These are phyloP conservation scores for Zygnema cylindricum DNA, from an alignment of 139 green algal genomes.

Conservation along the genomic window DNA sequence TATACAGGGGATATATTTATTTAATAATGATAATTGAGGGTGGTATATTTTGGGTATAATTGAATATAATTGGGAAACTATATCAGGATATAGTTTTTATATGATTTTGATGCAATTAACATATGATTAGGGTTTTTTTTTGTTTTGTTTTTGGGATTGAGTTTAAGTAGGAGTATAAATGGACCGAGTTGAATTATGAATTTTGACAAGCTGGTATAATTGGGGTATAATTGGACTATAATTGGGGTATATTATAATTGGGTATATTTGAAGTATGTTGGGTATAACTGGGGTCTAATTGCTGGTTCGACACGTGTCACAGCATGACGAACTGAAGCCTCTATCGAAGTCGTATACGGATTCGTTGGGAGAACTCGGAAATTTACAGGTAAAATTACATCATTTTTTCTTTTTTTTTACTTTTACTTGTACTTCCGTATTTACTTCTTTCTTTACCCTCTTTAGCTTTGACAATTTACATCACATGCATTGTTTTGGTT, in stretches of 20 bases:
- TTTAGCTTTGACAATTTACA: too few relatives aligned
- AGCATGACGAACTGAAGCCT: conserved; percentile 54
- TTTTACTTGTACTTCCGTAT: too few relatives aligned
- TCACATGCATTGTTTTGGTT: too few relatives aligned
- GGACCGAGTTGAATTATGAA: too few relatives aligned
- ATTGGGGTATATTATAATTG: not conserved
- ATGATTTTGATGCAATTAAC: too few relatives aligned
- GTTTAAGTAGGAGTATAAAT: not conserved
- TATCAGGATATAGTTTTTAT: not conserved
- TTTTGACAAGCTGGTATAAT: not conserved
- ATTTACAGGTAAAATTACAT: conserved; percentile 46
- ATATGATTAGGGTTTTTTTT: too few relatives aligned
- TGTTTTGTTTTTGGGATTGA: too few relatives aligned
- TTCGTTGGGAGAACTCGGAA: conserved; percentile 43
- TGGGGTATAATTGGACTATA: not conserved
- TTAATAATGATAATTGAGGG: not conserved
- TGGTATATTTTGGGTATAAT: not conserved
- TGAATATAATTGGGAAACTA: not conserved
- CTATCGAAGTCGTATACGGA: conserved; percentile 48
- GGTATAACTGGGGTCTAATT: not conserved
- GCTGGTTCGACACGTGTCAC: not conserved
- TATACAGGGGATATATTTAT: too few relatives aligned
- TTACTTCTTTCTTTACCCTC: too few relatives aligned
- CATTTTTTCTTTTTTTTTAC: too few relatives aligned
- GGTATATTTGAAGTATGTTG: not conserved